Base-by-base conservation (phyloP, 345 rosid genomes). In the Pugionium dolabratum region DNA sequence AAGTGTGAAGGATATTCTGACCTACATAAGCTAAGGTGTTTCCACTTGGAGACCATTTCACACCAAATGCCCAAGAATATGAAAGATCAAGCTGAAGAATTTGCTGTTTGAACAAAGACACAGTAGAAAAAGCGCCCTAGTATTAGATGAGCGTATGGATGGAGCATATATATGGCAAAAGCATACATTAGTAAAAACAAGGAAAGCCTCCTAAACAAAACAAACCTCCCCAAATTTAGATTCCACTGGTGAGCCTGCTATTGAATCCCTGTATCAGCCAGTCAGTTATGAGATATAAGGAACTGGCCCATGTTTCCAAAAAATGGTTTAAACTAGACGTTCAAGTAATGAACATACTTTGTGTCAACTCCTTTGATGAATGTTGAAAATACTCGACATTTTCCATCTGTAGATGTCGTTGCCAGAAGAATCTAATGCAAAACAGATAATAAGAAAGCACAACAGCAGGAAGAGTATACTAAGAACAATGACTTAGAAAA, bases 1-100 rank as follows among this genome's bases (percentile, higher is more conserved):
- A 74, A 43, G 66, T 32, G 55, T 55, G 49, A 73, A 71, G 59
- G 59, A 72, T 47, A 71, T 67, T 76, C 97, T 85, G 67, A 94
- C 99, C 99, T 76, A 82, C 97, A 77, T 94, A 94, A 61, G 97
- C 97, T 77, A 90, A 82, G 61, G 96, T 94, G 59, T 85, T 90
- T 76, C 99, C 99, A 71, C 90, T 90, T 9, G 99, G 99, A 49
- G 99, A 94, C 99, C 99, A 94, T 78, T 84, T 86, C 67, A 88
- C 99, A 74, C 97, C 97, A 83, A 94, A 94, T 74, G 99, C 91
- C 99, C 99, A 94, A 46, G 99, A 90, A 84, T 73, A 80, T 65
- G 97, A 88, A 73, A 94, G 97, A 81, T 94, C 99, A 74, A 94
- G 99, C 86, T 94, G 99, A 69, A 94, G 60, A 70, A 94, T 86